phyloP scores from a whole-genome alignment of 177 flowering plant species.

The Telopea speciosissima region DNA sequence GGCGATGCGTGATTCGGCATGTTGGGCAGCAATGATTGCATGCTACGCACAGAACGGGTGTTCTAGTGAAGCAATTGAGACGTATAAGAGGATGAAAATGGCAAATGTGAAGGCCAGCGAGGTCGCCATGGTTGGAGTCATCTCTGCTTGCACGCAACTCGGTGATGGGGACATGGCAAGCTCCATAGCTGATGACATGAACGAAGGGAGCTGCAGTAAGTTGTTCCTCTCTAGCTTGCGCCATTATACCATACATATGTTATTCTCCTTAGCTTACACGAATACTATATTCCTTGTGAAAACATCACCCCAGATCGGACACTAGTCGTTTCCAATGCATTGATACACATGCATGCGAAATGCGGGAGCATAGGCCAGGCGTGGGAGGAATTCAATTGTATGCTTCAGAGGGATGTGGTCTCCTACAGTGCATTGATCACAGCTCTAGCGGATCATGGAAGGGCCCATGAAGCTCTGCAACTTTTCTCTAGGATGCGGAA shows the following conservation, averaged over 20 bases:
- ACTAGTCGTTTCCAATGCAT: constrained; percentile 24
- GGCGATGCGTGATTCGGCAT: constrained; percentile 5
- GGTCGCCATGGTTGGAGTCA: constrained; percentile 28
- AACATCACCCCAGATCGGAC: constrained; percentile 10
- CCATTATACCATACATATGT: too few relatives aligned
- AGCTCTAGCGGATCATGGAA: constrained; percentile 33
- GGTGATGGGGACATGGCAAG: constrained; percentile 20
- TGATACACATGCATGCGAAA: constrained; percentile 30
- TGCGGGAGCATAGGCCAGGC: constrained; percentile 25
- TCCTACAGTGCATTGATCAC: constrained; percentile 31
- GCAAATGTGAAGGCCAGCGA: constrained; percentile 18
- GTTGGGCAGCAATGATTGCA: constrained; percentile 29
- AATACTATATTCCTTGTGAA: too few relatives aligned
- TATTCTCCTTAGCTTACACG: too few relatives aligned
- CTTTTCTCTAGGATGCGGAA: constrained; percentile 22
- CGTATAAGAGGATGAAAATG: constrained; percentile 22
- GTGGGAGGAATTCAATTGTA: constrained; percentile 15
- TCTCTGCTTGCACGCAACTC: constrained; percentile 30
- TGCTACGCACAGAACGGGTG: constrained; percentile 28
- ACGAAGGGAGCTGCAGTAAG: constrained; percentile 13
- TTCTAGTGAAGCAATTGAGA: constrained; percentile 21
- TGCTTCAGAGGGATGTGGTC: constrained; percentile 24
- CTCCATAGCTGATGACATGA: constrained; percentile 14
- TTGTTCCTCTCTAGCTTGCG: background rate
- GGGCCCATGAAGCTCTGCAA: constrained; percentile 22